Conservation (phyloP, 83 land plant species). For the Diphasiastrum complanatum region DNA sequence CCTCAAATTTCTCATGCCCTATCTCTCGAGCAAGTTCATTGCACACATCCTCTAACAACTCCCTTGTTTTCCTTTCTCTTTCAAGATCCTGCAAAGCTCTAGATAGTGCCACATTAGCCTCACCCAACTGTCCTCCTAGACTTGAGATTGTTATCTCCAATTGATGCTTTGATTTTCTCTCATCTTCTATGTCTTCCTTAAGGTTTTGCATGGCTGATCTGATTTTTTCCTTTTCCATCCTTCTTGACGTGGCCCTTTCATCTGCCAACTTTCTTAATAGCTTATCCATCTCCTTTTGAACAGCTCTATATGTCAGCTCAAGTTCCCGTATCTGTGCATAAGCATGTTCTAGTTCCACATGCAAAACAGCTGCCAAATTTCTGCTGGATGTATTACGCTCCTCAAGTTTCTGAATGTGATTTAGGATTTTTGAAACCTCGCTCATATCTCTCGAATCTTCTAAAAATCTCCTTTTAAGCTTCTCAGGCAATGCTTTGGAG, state of each 20-base stretch:
- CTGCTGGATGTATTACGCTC: conserved; percentile 53
- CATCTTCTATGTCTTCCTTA: conserved; percentile 56
- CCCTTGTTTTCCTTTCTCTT: conserved; percentile 39
- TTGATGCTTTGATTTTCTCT: conserved; percentile 52
- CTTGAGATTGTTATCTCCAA: conserved; percentile 58
- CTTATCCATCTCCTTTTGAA: conserved; percentile 46
- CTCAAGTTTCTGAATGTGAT: conserved; percentile 65
- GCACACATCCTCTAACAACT: conserved; percentile 58
- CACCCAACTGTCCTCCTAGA: conserved; percentile 49
- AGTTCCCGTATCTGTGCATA: conserved; percentile 40
- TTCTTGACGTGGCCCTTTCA: conserved; percentile 42
- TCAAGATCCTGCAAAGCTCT: conserved; percentile 57
- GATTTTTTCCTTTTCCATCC: conserved; percentile 48
- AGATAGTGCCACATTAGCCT: conserved; percentile 34
- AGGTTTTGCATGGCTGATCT: conserved; percentile 44
- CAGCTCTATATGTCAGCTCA: conserved; percentile 38
- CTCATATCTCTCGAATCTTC: no score
- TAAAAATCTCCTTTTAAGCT: no score
- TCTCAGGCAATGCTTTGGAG: no score
- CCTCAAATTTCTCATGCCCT: conserved; percentile 43
- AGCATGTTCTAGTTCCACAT: conserved; percentile 47
- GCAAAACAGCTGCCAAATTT: conserved; percentile 47
- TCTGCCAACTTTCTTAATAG: conserved; percentile 49
- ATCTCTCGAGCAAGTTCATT: conserved; percentile 68
- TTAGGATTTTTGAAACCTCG: conserved; percentile 60